phyloP scores from a whole-genome alignment of 352 stramenopile genomes.

The Phytophthora quininea region DNA sequence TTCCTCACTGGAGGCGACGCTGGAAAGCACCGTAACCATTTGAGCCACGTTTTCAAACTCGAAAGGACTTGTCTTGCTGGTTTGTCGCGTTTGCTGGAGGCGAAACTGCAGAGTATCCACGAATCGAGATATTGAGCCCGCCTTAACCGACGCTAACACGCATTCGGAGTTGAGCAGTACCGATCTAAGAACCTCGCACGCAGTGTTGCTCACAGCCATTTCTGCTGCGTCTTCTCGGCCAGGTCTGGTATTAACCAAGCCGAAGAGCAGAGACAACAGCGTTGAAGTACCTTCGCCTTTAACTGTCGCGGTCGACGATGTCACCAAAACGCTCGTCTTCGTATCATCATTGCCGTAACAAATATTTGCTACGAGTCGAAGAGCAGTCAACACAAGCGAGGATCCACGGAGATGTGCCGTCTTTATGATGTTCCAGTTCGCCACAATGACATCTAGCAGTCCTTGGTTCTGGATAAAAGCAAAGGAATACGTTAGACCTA shows the following conservation, averaged over 20 bases:
- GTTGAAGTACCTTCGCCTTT: constrained; percentile 8
- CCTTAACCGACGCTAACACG: constrained; percentile 49
- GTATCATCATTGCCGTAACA: constrained; percentile 46
- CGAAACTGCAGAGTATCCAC: constrained; percentile 45
- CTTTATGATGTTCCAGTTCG: constrained; percentile 66
- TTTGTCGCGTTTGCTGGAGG: constrained; percentile 40
- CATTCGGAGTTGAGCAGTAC: constrained; percentile 60
- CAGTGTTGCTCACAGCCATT: constrained; percentile 34
- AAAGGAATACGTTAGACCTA: no score
- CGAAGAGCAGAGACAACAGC: constrained; percentile 31
- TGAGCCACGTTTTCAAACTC: constrained; percentile 46
- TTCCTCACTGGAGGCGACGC: constrained; percentile 51
- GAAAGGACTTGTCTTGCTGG: constrained; percentile 33
- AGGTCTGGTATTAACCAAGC: constrained; percentile 24
- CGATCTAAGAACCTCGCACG: constrained; percentile 52
- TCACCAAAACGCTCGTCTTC: constrained; percentile 41
- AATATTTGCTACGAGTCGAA: constrained; percentile 60
- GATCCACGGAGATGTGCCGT: constrained; percentile 51
- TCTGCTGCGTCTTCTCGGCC: constrained; percentile 18
- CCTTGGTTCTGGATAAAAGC: constrained; percentile 38
- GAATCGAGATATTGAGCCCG: constrained; percentile 43
- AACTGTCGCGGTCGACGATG: constrained; percentile 10
- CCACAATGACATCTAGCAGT: constrained; percentile 41
- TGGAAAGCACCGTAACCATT: constrained; percentile 55
- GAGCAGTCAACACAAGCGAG: constrained; percentile 41